Evolutionary conservation across 2,329 filamentous ascomycete species (phyloP).

Genomic region (Fusarium haematococcum): DNA sequence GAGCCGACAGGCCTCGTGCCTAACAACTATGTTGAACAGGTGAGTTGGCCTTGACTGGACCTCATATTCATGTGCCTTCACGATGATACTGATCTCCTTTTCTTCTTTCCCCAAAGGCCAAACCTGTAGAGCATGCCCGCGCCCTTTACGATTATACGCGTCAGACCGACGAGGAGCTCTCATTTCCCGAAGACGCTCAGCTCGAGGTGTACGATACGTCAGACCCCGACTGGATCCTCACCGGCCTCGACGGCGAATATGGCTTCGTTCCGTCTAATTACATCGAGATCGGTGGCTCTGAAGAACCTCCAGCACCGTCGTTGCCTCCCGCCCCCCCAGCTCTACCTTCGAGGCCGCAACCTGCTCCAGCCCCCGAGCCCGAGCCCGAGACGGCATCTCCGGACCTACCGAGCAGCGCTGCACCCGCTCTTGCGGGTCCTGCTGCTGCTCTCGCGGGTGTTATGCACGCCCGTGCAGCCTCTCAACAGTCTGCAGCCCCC

Average conservation of each 20-base stretch:
- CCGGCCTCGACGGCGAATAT: conserved; percentile 85
- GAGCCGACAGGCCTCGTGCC: conserved; percentile 92
- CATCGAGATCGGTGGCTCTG: conserved; percentile 76
- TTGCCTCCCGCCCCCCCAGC: conserved; percentile 52
- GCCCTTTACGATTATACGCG: conserved; percentile 98
- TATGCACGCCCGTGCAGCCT: conserved; percentile 60
- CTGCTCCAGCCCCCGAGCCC: conserved; percentile 43
- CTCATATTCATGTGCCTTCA: background rate
- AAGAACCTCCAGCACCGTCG: conserved; percentile 57
- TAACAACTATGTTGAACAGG: conserved; percentile 95
- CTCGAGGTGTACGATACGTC: conserved; percentile 89
- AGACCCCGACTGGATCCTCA: conserved; percentile 96
- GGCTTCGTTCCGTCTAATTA: conserved; percentile 98
- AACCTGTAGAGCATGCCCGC: conserved; percentile 77
- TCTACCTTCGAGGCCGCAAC: conserved; percentile 57
- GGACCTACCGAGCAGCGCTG: conserved; percentile 46
- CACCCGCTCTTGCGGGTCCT: conserved; percentile 54
- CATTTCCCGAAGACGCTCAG: conserved; percentile 88
- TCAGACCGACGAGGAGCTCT: conserved; percentile 97
- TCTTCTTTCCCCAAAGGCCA: conserved; percentile 57
- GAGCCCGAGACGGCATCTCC: conserved; percentile 38
- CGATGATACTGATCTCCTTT: conserved; percentile 4
- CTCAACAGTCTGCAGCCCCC: conserved; percentile 43
- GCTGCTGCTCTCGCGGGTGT: conserved; percentile 68
- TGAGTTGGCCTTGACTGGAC: conserved; percentile 51